These are phyloP conservation scores for Tulasnella sp. DNA, from an alignment of 768 basidiomycete genomes.

Conservation along the genomic window DNA sequence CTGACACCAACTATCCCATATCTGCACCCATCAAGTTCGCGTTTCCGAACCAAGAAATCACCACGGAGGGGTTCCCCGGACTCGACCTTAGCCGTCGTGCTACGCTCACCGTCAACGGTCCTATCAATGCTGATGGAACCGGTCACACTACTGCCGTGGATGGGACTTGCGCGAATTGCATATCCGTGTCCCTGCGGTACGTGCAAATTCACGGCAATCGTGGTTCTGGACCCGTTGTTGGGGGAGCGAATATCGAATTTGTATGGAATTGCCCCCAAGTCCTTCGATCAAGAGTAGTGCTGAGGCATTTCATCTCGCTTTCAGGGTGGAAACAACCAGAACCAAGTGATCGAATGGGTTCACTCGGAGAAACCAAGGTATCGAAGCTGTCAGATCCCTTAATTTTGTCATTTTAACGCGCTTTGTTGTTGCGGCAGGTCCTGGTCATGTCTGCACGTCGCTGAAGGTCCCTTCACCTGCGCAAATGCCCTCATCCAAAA, in stretches of 20 bases:
- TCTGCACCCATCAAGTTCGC: slow-evolving; percentile 63
- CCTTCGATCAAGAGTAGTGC: background rate
- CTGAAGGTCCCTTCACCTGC: slow-evolving; percentile 64
- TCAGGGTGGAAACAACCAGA: slow-evolving; percentile 59
- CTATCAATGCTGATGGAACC: slow-evolving; percentile 50
- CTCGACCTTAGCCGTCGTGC: slow-evolving; percentile 52
- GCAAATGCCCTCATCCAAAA: slow-evolving; percentile 62
- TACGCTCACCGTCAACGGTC: slow-evolving; percentile 62
- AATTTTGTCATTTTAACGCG: background rate
- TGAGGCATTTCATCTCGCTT: background rate
- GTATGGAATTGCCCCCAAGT: background rate
- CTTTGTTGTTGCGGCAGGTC: slow-evolving; percentile 40
- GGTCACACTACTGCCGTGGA: slow-evolving; percentile 72
- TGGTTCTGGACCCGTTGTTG: slow-evolving; percentile 47
- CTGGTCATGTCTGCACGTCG: slow-evolving; percentile 79
- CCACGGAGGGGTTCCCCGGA: slow-evolving; percentile 69
- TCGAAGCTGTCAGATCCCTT: slow-evolving; percentile 25
- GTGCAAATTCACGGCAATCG: slow-evolving; percentile 77
- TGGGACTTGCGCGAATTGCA: slow-evolving; percentile 58
- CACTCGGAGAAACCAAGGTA: slow-evolving; percentile 59
- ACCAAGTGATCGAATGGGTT: slow-evolving; percentile 74
- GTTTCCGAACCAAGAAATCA: slow-evolving; percentile 71
- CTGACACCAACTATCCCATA: slow-evolving; percentile 56
- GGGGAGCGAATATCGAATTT: slow-evolving; percentile 81
- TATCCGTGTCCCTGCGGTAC: slow-evolving; percentile 61